Evolutionary conservation across 2,329 filamentous ascomycete genomes (phyloP).

Genomic region (Paraphoma sp.): DNA sequence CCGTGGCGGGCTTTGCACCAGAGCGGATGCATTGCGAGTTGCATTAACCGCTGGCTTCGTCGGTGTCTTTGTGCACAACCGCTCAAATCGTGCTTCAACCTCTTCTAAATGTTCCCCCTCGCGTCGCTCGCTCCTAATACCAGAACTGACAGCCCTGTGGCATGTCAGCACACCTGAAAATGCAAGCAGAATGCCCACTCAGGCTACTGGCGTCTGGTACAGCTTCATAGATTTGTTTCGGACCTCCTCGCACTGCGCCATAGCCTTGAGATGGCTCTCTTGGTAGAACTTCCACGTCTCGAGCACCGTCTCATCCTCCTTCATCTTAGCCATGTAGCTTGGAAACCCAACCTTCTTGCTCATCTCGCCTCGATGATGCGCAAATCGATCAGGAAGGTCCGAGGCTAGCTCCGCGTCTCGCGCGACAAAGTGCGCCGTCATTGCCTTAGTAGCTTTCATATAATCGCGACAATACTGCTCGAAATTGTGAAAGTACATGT

Average conservation of each 20-base stretch:
- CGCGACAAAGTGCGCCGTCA: conserved; percentile 63
- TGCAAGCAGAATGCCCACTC: background rate
- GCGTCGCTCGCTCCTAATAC: background rate
- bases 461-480: conserved; percentile 63
- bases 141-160: background rate
- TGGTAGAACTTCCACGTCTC: conserved; percentile 66
- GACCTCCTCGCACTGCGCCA: conserved; percentile 50
- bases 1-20: background rate
- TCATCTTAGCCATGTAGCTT: conserved; percentile 66
- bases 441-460: conserved; percentile 60
- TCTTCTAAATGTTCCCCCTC: background rate
- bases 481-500: conserved; percentile 61
- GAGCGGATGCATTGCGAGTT: background rate
- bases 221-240: conserved; percentile 38
- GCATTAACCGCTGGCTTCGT: background rate
- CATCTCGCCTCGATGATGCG: conserved; percentile 59
- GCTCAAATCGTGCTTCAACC: background rate
- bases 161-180: conserved; percentile 5
- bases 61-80: background rate
- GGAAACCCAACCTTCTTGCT: conserved; percentile 58
- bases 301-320: conserved; percentile 70
- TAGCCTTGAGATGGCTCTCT: conserved; percentile 64
- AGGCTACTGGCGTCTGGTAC: conserved; percentile 24
- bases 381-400: conserved; percentile 54
- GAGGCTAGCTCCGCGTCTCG: conserved; percentile 55